These are phyloP conservation scores for Calonectria henricotiae DNA, from an alignment of 2,329 filamentous ascomycete genomes.

Conservation along the genomic window DNA sequence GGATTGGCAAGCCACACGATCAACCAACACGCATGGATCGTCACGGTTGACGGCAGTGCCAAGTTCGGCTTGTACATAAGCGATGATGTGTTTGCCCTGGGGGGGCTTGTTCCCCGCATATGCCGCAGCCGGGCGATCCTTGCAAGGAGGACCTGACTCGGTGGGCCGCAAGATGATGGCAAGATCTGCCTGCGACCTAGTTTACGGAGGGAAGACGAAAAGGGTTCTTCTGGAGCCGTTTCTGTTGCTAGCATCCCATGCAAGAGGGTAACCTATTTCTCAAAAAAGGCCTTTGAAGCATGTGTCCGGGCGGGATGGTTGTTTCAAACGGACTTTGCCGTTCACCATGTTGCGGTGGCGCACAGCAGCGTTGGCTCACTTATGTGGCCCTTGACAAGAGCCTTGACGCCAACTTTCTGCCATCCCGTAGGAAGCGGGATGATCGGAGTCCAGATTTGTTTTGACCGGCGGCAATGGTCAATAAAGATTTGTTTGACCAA, in stretches of 20 bases:
- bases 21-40: conserved; percentile 12
- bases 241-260: not conserved
- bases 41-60: not conserved
- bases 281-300: not conserved
- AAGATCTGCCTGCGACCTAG: not conserved
- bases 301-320: not conserved
- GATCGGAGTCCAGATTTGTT: not conserved
- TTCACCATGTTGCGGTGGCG: not conserved
- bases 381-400: not conserved
- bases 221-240: not conserved
- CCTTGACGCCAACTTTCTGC: conserved; percentile 7
- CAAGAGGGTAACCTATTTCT: not conserved
- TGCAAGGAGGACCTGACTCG: conserved; percentile 8
- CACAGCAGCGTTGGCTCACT: conserved; percentile 11
- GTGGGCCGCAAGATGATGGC: not conserved
- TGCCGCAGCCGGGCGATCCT: conserved; percentile 8
- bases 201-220: not conserved
- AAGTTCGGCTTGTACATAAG: not conserved
- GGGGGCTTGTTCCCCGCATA: conserved; percentile 9
- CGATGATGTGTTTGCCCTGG: conserved; percentile 9
- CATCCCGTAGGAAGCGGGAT: not conserved
- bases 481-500: not conserved
- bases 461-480: not conserved
- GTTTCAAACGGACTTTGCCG: conserved; percentile 11
- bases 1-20: conserved; percentile 2